Base-by-base conservation (phyloP, 2,329 filamentous ascomycete genomes). In the Beauveria medogensis region DNA sequence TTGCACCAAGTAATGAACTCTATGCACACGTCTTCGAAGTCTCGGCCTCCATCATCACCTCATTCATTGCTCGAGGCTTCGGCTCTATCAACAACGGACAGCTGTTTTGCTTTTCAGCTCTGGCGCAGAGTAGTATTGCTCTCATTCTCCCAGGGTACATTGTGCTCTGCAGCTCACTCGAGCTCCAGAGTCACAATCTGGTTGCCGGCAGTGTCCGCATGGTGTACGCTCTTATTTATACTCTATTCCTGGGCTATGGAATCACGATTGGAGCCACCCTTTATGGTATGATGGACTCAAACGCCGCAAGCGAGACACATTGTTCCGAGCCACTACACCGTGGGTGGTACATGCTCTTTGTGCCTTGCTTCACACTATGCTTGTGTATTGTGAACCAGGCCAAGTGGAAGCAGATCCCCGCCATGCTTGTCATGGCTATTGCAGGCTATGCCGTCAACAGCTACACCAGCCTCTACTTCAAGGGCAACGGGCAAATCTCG, bases 321-420 rank as follows among this genome's bases (percentile, higher is more conserved):
- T 80, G 84, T 69, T 22, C 70, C 10, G 57, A 74, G 37, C 75
- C 79, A 0, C 79, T 87, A 56, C 62, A 71, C 12, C 67, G 73
- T 0, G 70, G 71, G 9, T 77, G 75, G 69, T 83, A 83, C 66
- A 91, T 92, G 72, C 74, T 89, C 14, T 92, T 91, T 67, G 91
- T 94, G 0, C 82, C 88, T 0, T 74, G 80, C 6, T 96, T 93
- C 73, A 85, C 90, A 3, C 70, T 91, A 41, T 91, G 87, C 65
- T 78, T 93, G 0, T 87, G 88, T 63, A 80, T 92, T 68, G 87
- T 93, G 71, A 92, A 92, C 72, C 89, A 93, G 66, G 89, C 88
- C 62, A 91, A 91, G 73, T 90, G 83, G 83, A 87, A 84, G 67
- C 90, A 93, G 69, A 82, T 86, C 37, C 89, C 90, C 0, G 80